A percentile compares a stretch with the other conserved stretches of the same genome.
These are phyloP conservation scores for Chaetomidium leptoderma DNA, from an alignment of 495 filamentous ascomycete genomes.

Conservation along the genomic window DNA sequence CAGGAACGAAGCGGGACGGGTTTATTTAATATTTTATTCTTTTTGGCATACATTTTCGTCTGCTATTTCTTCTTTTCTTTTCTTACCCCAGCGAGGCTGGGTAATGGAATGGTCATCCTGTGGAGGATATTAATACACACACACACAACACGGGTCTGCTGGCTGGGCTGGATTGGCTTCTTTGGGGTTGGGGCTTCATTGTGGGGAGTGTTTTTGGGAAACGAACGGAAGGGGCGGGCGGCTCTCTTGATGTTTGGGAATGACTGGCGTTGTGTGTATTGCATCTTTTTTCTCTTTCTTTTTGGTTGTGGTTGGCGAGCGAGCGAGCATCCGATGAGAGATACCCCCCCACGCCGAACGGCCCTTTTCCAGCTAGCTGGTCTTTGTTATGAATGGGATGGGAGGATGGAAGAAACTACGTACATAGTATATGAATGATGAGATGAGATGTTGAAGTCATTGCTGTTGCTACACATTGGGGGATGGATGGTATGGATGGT, in stretches of 20 bases:
- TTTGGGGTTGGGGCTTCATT: not conserved
- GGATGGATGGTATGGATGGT: too few relatives aligned
- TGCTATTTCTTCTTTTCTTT: not conserved
- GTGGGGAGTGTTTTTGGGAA: not conserved
- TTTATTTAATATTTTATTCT: not conserved
- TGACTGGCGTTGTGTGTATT: not conserved
- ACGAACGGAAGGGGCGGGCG: too few relatives aligned
- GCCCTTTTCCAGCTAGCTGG: not conserved
- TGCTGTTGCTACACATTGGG: too few relatives aligned
- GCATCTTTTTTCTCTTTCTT: not conserved
- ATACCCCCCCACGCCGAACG: slow-evolving; percentile 3
- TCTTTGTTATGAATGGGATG: not conserved
- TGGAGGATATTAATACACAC: slow-evolving; percentile 6
- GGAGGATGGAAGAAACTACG: not conserved
- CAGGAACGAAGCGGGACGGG: slow-evolving; percentile 14
- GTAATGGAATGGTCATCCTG: not conserved
- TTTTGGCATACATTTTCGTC: not conserved
- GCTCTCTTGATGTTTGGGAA: not conserved
- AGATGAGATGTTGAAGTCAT: slow-evolving; percentile 1
- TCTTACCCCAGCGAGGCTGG: not conserved
- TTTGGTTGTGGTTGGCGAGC: not conserved
- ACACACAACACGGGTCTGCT: not conserved
- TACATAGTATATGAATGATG: not conserved
- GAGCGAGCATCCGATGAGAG: slow-evolving; percentile 3
- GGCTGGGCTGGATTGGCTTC: slow-evolving; percentile 1